Base-by-base conservation (phyloP, 306 rosid species). In the Malus orientalis region DNA sequence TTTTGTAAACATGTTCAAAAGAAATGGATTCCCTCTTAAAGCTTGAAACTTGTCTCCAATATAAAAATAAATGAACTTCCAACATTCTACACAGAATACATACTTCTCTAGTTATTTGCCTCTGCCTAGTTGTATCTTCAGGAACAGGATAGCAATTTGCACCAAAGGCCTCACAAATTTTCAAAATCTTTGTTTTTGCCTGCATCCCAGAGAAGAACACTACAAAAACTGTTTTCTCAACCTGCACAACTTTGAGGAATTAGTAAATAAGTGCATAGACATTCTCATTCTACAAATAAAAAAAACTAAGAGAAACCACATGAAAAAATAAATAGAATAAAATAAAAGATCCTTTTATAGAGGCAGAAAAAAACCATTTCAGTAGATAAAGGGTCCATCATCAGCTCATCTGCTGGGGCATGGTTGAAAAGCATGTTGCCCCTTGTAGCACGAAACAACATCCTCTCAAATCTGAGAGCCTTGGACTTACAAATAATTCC, bases 341-440 rank as follows among this genome's bases (percentile, higher is more conserved):
- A 49, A 15, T 14, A 49, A 49, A 0, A 49, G 54, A 47, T 47
- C 20, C 0, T 69, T 66, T 70, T 64, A 75, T 58, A 70, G 70
- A 76, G 89, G 83, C 75, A 67, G 78, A 4, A 87, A 83, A 78
- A 81, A 82, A 96, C 99, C 99, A 84, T 92, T 85, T 92, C 99
- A 74, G 84, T 63, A 73, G 98, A 86, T 79, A 93, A 80, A 79
- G 97, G 99, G 86, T 96, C 98, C 96, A 91, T 84, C 74, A 93
- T 96, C 80, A 84, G 86, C 66, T 88, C 97, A 80, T 89, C 98
- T 60, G 90, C 91, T 44, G 90, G 80, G 54, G 97, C 97, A 78
- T 91, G 99, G 82, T 96, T 96, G 86, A 96, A 96, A 85, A 96
- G 89, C 97, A 96, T 89, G 84, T 96, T 96, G 79, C 99, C 99